Base-by-base conservation (phyloP, 805 yeast genomes). In the Myxozyma geophila region DNA sequence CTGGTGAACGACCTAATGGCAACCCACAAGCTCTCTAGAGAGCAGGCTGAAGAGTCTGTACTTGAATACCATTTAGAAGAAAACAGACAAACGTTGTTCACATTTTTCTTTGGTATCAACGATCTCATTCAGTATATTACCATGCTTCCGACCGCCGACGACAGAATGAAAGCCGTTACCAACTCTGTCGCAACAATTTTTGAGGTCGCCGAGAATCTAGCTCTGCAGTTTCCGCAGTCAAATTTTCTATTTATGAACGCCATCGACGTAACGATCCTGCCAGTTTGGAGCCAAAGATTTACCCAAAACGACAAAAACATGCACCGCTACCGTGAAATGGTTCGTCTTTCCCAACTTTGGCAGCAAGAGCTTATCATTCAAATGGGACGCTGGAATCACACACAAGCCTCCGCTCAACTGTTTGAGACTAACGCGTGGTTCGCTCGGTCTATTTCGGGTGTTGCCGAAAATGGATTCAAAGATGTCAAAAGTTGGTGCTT, bases 351-450 rank as follows among this genome's bases (percentile, higher is more conserved):
- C 10, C 50, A 53, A 41, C 17, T 43, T 8, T 64, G 68, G 68
- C 56, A 50, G 46, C 50, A 41, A 35, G 67, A 57, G 37, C 12
- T 52, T 43, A 33, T 53, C 17, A 44, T 53, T 37, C 63, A 59
- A n/a, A 19, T 58, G 36, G 60, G 60, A 28, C 21, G 51, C 12
- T 63, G 67, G 69, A 62, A 66, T 28, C 46, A 48, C 40, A 33
- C 67, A 15, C 28, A n/a, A 17, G 69, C 58, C 7, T 60, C 64
- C 12, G 58, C 56, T 17, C 56, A 47, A 39, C 40, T 56, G 35
- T 66, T 63, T 55, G 69, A 66, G 41, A 54, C 65, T 1, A 63
- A 64, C 47, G 49, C 53, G 10, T 66, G 69, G 69, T 58, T 33
- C 12, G 63, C 67, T 5, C 62, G 64, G 21, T 47, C 62, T 7